Base-by-base conservation (phyloP, 352 stramenopile species). In the Phytophthora pinifolia region DNA sequence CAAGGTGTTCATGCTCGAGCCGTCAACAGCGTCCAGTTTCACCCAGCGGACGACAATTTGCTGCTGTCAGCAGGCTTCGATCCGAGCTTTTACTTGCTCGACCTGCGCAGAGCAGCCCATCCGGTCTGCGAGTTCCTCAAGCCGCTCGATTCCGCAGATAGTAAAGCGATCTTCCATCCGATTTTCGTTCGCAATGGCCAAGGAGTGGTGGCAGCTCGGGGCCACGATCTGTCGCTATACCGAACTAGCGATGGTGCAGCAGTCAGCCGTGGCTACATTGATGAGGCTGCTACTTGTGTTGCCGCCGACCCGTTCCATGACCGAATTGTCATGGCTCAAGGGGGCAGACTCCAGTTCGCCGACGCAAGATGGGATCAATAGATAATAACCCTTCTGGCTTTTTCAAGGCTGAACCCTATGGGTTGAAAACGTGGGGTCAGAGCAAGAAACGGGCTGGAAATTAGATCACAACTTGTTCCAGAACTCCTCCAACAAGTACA, bases 21-120 rank as follows among this genome's bases (percentile, higher is more conserved):
- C 22, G 80, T 86, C 34, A 86, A 83, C 49, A 83, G 76, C 43
- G 71, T 86, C 13, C 64, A 70, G 35, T 86, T 75, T 38, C 70
- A 86, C 52, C 73, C 76, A 4, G 66, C 49, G 3, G 35, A 83
- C 18, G 65, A 63, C n/a, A 63, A 83, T 39, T 54, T 72, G 30
- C 20, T 86, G 6, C 14, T 83, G 9, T 75, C 67, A 13, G 70
- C 76, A 44, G 68, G 73, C 9, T 82, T 82, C 46, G 73, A 83
- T 15, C 49, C 67, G 7, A 47, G 73, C 14, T 69, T 86, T 39
- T 74, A 76, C 43, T 45, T 86, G 27, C 76, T 76, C 34, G 76
- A 86, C 33, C 43, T 86, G 15, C 62, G 76, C 6, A 65, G 72
- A 2, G 38, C 61, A 15, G 54, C 51, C 1, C 42, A 37, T 41